These are phyloP conservation scores for Phialophora tarda DNA, from an alignment of 2,329 filamentous ascomycete species.

Conservation along the genomic window DNA sequence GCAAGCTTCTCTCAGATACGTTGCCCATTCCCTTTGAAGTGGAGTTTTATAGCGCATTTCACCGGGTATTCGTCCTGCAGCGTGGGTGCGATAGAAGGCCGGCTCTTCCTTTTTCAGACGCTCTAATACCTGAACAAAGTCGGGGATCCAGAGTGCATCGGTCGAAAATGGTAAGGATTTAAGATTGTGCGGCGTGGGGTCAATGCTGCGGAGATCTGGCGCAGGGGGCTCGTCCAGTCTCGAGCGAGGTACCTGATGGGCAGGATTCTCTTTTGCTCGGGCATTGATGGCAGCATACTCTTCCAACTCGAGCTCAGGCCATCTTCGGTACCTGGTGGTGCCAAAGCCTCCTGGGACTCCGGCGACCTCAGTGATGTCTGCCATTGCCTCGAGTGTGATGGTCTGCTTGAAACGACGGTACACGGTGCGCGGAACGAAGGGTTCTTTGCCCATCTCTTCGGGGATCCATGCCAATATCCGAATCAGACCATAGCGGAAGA, in stretches of 20 bases:
- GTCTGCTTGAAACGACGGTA: conserved; percentile 52
- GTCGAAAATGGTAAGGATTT: conserved; percentile 19
- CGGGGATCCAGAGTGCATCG: conserved; percentile 27
- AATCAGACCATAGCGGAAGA: conserved; percentile 79
- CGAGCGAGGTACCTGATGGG: background rate
- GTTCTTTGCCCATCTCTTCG: conserved; percentile 60
- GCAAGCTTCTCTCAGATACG: conserved; percentile 14
- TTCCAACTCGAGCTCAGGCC: conserved; percentile 28
- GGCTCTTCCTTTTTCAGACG: conserved; percentile 21
- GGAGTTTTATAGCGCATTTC: conserved; percentile 13
- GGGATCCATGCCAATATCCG: conserved; percentile 77
- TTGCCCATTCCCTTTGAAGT: conserved; percentile 26
- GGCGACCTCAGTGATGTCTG: conserved; percentile 33
- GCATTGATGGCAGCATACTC: conserved; percentile 24
- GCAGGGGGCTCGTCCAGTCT: conserved; percentile 19
- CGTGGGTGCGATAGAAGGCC: conserved; percentile 19
- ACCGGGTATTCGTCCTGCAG: background rate
- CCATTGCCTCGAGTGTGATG: conserved; percentile 33
- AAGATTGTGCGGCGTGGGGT: conserved; percentile 21
- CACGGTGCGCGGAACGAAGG: conserved; percentile 66
- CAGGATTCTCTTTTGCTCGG: conserved; percentile 7
- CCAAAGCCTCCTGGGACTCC: conserved; percentile 15
- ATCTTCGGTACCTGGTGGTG: conserved; percentile 21
- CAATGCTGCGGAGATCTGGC: conserved; percentile 24
- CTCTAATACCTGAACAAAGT: conserved; percentile 26